Evolutionary conservation across 1,284 basidiomycete species (phyloP).

Genomic region (Sporisorium reilianum): DNA sequence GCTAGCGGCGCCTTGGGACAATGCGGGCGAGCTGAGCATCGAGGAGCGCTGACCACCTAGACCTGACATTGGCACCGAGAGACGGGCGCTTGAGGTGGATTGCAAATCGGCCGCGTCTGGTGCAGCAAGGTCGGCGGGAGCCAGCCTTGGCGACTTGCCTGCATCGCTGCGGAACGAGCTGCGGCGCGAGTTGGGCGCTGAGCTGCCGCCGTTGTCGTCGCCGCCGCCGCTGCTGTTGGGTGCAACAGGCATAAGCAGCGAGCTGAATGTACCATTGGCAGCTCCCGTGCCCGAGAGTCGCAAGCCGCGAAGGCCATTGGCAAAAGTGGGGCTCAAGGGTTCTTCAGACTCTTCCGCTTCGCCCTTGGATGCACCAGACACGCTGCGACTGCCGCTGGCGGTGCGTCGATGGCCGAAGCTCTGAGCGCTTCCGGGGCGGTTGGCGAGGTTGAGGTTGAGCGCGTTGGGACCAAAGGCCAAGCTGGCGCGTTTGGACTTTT

Average conservation of each 20-base stretch:
- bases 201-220: conserved; percentile 21
- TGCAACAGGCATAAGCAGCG: conserved; percentile 27
- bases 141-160: conserved; percentile 29
- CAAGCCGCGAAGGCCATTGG: conserved; percentile 46
- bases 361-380: conserved; percentile 35
- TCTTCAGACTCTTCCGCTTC: conserved; percentile 39
- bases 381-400: conserved; percentile 48
- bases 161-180: conserved; percentile 50
- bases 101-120: conserved; percentile 17
- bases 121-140: conserved; percentile 13
- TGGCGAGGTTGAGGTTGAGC: conserved; percentile 25
- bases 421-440: conserved; percentile 16
- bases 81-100: conserved; percentile 21
- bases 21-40: conserved; percentile 35
- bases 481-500: conserved; percentile 56
- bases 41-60: conserved; percentile 16
- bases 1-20: conserved; percentile 46
- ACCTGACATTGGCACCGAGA: conserved; percentile 25
- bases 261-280: conserved; percentile 21
- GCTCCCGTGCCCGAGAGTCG: conserved; percentile 43
- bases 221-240: conserved; percentile 17
- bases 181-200: conserved; percentile 46
- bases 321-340: conserved; percentile 45
- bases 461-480: conserved; percentile 60
- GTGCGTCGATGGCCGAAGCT: conserved; percentile 43